Conservation (phyloP, 2,329 filamentous ascomycete species). For the Alternaria dauci region DNA sequence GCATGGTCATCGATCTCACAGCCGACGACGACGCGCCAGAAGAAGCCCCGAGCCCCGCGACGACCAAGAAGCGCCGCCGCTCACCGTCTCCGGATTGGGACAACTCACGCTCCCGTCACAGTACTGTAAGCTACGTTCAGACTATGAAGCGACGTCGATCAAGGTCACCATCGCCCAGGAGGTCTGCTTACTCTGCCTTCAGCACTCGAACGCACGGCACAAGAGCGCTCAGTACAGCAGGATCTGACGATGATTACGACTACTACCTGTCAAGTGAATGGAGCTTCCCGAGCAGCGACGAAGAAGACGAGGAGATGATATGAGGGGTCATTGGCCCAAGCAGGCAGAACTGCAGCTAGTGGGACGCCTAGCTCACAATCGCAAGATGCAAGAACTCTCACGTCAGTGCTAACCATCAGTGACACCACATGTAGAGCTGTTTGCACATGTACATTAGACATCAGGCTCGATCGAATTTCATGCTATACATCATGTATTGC, state of each 20-base stretch:
- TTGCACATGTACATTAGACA: slow-evolving; percentile 1
- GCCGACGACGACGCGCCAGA: background rate
- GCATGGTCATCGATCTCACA: background rate
- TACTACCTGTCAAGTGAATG: slow-evolving; percentile 20
- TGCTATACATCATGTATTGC: background rate
- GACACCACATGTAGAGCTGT: background rate
- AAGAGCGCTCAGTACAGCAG: background rate
- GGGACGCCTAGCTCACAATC: background rate
- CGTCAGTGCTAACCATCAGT: background rate
- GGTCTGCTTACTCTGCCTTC: background rate
- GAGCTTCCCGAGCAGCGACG: slow-evolving; percentile 14
- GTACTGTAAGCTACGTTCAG: slow-evolving; percentile 1
- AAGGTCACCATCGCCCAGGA: slow-evolving; percentile 1
- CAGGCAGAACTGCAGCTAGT: background rate
- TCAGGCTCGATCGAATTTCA: background rate
- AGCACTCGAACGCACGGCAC: background rate
- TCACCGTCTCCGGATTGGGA: slow-evolving; percentile 2
- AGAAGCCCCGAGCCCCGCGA: background rate
- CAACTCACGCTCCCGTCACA: background rate
- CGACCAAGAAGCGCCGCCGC: slow-evolving; percentile 4
- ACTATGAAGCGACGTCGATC: slow-evolving; percentile 9
- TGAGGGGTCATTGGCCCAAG: background rate
- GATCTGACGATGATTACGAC: background rate
- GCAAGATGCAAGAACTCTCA: background rate
- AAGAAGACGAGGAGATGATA: background rate